Evolutionary conservation across 345 rosid species (phyloP), one percentile per base, ranked within the genome.

Genomic region (Hibiscus mutabilis): DNA sequence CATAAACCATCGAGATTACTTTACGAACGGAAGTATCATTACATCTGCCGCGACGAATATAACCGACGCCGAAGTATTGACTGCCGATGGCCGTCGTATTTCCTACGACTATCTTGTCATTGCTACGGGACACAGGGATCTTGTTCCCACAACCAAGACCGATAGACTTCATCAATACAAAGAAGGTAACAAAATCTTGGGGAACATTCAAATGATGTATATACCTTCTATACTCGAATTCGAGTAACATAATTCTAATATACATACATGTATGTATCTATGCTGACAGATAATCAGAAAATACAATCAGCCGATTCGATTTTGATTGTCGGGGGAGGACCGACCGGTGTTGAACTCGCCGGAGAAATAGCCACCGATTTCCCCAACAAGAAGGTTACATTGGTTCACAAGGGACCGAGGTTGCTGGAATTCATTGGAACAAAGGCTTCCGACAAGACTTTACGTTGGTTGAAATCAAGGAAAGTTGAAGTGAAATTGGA

Each of bases 301-400:
- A 91, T 93, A 15, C 82, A 78, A 73, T 72, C 97, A 49, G 88
- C 97, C 24, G 53, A 22, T 55, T 93, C 96, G 16, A 80, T 93
- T 79, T 75, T 93, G 76, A 87, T 91, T 21, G 80, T 93, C 62
- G 98, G 98, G 75, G 98, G 97, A 58, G 98, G 98, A 70, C 98
- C 97, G 0, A 81, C 92, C 24, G 98, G 96, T 51, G 98, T 93
- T 21, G 97, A 93, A 82, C 59, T 40, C 1, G 44, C 44, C 44
- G 44, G 44, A 40, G 44, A 40, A 40, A 40, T 40, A 40, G 44
- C 44, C 44, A 40, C 44, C 12, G 44, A 40, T 10, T 40, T 40
- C 12, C 44, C 44, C 44, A 12, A 40, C 44, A 93, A 91, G 84
- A 80, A 86, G 75, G 83, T 91, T 31, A 88, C 93, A 29, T 59